Conservation (phyloP, 1,139 yeast genomes). For the Kodamaea fungicola region DNA sequence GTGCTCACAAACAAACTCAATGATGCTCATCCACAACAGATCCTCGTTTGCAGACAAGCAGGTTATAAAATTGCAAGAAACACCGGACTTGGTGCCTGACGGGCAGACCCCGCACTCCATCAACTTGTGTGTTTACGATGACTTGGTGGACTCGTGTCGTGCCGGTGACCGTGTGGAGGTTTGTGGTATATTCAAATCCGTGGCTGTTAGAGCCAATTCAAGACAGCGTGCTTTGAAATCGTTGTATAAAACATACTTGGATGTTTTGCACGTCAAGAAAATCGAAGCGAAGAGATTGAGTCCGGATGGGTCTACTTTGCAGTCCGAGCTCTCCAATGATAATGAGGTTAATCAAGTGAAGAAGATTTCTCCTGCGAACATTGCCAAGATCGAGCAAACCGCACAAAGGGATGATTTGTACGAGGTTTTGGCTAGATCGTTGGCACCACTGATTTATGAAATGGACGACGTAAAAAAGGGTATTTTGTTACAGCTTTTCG, state of each 20-base stretch:
- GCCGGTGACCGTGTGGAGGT: conserved; percentile 98
- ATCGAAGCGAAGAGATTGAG: conserved; percentile 81
- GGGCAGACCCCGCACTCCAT: conserved; percentile 99
- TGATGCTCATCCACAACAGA: conserved; percentile 89
- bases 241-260: conserved; percentile 87
- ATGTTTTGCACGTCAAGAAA: conserved; percentile 88
- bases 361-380: conserved; percentile 64
- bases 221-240: conserved; percentile 81
- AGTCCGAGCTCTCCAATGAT: conserved; percentile 44
- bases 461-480: conserved; percentile 97
- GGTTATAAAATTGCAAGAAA: conserved; percentile 89
- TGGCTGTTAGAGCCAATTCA: conserved; percentile 86
- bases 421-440: conserved; percentile 82
- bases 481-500: conserved; percentile 83
- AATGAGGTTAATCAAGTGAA: conserved; percentile 74
- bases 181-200: conserved; percentile 90
- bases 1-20: conserved; percentile 82
- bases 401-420: conserved; percentile 75
- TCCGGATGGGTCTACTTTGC: conserved; percentile 68
- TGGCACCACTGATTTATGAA: conserved; percentile 95
- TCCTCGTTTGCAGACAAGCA: conserved; percentile 94
- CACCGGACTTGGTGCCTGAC: conserved; percentile 97
- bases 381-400: conserved; percentile 56
- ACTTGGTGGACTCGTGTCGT: conserved; percentile 86
- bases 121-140: conserved; percentile 92